phyloP scores from a whole-genome alignment of 2,329 filamentous ascomycete species.

The Penicillium occitanis region DNA sequence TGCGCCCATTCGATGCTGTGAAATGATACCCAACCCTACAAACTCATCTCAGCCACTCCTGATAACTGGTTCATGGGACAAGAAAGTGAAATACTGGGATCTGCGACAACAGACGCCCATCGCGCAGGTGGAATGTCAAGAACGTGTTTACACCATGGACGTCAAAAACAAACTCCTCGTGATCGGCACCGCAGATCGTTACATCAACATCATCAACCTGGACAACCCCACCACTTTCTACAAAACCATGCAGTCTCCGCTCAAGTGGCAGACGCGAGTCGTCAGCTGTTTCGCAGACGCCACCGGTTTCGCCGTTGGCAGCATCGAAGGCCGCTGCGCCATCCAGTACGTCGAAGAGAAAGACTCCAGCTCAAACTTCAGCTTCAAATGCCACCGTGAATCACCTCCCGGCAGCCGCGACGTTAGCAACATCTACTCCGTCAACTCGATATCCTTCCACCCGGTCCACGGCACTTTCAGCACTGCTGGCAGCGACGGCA shows the following conservation, averaged over 20 bases:
- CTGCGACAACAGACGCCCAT: constrained; percentile 50
- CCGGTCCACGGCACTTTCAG: constrained; percentile 97
- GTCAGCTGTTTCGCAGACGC: constrained; percentile 94
- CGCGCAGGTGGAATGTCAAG: constrained; percentile 49
- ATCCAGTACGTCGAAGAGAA: constrained; percentile 99
- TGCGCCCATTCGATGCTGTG: constrained; percentile 73
- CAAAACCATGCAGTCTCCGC: constrained; percentile 91
- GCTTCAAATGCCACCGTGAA: constrained; percentile 97
- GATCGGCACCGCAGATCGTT: constrained; percentile 87
- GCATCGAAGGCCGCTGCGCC: constrained; percentile 93
- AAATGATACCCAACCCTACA: constrained; percentile 68
- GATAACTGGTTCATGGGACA: constrained; percentile 73
- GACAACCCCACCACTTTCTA: constrained; percentile 86
- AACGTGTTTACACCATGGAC: constrained; percentile 80
- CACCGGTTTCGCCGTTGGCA: constrained; percentile 88
- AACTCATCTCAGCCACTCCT: constrained; percentile 66
- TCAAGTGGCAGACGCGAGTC: constrained; percentile 97
- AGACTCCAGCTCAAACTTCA: constrained; percentile 88
- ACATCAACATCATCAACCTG: constrained; percentile 93
- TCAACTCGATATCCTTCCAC: constrained; percentile 98
- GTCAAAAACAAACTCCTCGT: constrained; percentile 85
- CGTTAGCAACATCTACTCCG: constrained; percentile 84
- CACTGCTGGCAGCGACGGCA: constrained; percentile 91
- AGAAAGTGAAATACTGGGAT: constrained; percentile 60
- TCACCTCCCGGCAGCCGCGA: constrained; percentile 63